Evolutionary conservation across 2,329 filamentous ascomycete species (phyloP).

Genomic region (Thelonectria rubi): DNA sequence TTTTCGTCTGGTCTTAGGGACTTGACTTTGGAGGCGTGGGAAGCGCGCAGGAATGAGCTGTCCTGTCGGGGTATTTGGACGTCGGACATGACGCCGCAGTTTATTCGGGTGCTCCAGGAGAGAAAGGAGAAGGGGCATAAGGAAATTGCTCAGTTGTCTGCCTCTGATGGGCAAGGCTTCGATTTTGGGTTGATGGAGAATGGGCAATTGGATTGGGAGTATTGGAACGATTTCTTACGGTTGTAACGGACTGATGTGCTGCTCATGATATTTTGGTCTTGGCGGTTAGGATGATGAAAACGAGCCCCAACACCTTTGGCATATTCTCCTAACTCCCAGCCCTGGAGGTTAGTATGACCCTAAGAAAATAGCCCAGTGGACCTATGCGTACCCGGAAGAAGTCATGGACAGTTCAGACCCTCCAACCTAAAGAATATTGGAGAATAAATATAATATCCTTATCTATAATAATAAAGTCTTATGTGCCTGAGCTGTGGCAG

Average conservation of each 20-base stretch:
- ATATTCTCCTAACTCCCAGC: too few relatives aligned
- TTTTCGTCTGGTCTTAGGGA: slow-evolving; percentile 27
- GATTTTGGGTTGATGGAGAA: slow-evolving; percentile 18
- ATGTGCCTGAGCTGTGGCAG: too few relatives aligned
- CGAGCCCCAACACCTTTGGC: too few relatives aligned
- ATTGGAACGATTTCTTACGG: slow-evolving; percentile 35
- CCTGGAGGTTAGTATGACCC: too few relatives aligned
- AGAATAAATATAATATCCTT: too few relatives aligned
- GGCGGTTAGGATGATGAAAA: too few relatives aligned
- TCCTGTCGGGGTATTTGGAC: not conserved
- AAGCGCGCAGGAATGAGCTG: slow-evolving; percentile 24
- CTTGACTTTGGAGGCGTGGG: slow-evolving; percentile 37
- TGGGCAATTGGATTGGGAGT: slow-evolving; percentile 30
- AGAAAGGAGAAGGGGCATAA: not conserved
- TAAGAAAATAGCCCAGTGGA: too few relatives aligned
- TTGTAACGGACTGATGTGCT: slow-evolving; percentile 15
- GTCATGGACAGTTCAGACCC: too few relatives aligned
- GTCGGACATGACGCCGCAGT: slow-evolving; percentile 5
- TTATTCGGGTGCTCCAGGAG: slow-evolving; percentile 23
- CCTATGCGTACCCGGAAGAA: too few relatives aligned
- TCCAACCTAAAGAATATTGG: too few relatives aligned
- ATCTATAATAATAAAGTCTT: too few relatives aligned
- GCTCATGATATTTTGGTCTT: too few relatives aligned
- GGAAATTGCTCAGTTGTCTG: not conserved
- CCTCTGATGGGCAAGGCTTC: accelerated